phyloP scores from a whole-genome alignment of 2,329 filamentous ascomycete species.

The Aureobasidium melanogenum region DNA sequence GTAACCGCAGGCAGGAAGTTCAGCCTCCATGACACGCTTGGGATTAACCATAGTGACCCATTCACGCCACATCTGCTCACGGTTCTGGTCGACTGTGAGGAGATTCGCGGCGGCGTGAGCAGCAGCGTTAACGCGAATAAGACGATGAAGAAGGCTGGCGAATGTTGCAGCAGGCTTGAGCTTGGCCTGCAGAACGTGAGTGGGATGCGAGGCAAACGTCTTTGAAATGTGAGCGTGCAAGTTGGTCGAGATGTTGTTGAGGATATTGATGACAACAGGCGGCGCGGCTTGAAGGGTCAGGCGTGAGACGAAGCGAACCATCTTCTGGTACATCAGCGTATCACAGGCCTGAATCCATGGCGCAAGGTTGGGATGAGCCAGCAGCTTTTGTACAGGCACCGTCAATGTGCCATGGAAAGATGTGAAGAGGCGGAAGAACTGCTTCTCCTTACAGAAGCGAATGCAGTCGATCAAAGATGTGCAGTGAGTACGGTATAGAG shows the following conservation, averaged over 20 bases:
- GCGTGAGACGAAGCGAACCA: slow-evolving; percentile 86
- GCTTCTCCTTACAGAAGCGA: slow-evolving; percentile 92
- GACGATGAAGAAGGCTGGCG: slow-evolving; percentile 73
- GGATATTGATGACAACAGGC: slow-evolving; percentile 73
- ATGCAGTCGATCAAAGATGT: slow-evolving; percentile 94
- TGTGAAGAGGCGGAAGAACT: slow-evolving; percentile 88
- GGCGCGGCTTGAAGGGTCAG: slow-evolving; percentile 87
- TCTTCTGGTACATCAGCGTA: slow-evolving; percentile 91
- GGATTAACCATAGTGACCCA: slow-evolving; percentile 60
- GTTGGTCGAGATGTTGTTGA: slow-evolving; percentile 75
- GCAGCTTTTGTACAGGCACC: slow-evolving; percentile 89
- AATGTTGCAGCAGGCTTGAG: slow-evolving; percentile 84
- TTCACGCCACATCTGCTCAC: slow-evolving; percentile 92
- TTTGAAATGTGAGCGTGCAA: slow-evolving; percentile 74
- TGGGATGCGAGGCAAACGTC: slow-evolving; percentile 76
- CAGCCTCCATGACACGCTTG: slow-evolving; percentile 48
- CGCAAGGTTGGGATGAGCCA: slow-evolving; percentile 70
- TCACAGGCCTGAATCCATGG: slow-evolving; percentile 95
- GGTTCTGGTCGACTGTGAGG: slow-evolving; percentile 78
- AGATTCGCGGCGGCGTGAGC: slow-evolving; percentile 92
- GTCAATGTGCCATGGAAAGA: slow-evolving; percentile 95
- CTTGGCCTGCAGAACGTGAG: slow-evolving; percentile 79
- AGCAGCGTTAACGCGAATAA: slow-evolving; percentile 83
- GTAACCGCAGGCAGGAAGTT: slow-evolving; percentile 45
- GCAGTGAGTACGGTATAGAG: slow-evolving; percentile 87